These are phyloP conservation scores for Lachnellula suecica DNA, from an alignment of 2,329 filamentous ascomycete genomes.

Conservation along the genomic window DNA sequence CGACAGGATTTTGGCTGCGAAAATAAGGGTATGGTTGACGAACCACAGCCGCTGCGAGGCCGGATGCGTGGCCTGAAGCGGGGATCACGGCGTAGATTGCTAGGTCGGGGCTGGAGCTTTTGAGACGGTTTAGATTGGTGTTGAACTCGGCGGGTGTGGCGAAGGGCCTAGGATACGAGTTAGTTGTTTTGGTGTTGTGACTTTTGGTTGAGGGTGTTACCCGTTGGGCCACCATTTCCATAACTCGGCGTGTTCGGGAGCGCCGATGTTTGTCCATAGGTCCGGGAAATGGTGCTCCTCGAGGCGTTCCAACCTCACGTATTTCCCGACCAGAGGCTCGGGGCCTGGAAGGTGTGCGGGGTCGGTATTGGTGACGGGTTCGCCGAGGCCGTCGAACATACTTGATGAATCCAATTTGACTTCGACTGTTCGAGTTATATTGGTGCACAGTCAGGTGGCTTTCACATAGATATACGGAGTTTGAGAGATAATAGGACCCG, in stretches of 20 bases:
- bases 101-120: conserved; percentile 2
- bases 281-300: conserved; percentile 8
- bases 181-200: too few relatives aligned
- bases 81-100: conserved; percentile 7
- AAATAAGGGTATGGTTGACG: too few relatives aligned
- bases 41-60: conserved; percentile 7
- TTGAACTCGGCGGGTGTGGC: conserved; percentile 5
- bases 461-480: too few relatives aligned
- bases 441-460: too few relatives aligned
- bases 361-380: conserved; percentile 6
- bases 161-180: too few relatives aligned
- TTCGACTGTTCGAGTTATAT: too few relatives aligned
- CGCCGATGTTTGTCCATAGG: conserved; percentile 7
- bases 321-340: conserved; percentile 9
- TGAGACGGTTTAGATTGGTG: conserved; percentile 3
- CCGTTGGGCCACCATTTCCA: conserved; percentile 14
- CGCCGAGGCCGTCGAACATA: background rate
- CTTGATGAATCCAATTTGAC: too few relatives aligned
- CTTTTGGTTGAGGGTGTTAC: too few relatives aligned
- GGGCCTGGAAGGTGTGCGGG: conserved; percentile 9
- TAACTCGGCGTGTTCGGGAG: conserved; percentile 6
- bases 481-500: too few relatives aligned
- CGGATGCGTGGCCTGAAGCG: conserved; percentile 8
- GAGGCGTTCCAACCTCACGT: conserved; percentile 12
- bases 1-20: too few relatives aligned